Base-by-base conservation (phyloP, 306 rosid species). In the Rubus parviflorus region DNA sequence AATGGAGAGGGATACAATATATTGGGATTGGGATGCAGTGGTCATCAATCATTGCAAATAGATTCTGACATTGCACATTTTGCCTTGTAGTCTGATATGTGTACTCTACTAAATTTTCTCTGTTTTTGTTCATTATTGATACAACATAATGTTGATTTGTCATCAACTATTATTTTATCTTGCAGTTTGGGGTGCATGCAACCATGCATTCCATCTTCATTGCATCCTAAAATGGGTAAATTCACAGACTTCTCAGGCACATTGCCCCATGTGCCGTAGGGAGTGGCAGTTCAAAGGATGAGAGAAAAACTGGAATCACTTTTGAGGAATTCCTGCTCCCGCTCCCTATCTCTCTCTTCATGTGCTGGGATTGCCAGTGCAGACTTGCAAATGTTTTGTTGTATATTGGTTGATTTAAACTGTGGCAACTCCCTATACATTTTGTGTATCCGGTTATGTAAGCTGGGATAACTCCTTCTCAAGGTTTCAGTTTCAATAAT, bases 101-200 rank as follows among this genome's bases (percentile, higher is more conserved):
- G 20, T 53, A 37, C n/a, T 73, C 19, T 25, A 52, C 8, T 16
- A 37, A 19, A 6, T 30, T 30, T 2, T 38, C 2, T 53, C 38
- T 6, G 7, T 17, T 43, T 1, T 11, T 4, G 58, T 19, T 52
- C 43, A 53, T 1, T 20, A 1, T 41, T 54, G 51, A 5, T 54
- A 23, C 16, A 40, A 56, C 25, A 4, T 40, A 22, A 22, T 23
- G 25, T 22, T 52, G 17, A 22, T 57, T 64, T n/a, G n/a, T 5
- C 8, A 23, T 14, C 19, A 2, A 65, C 20, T 11, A 11, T 60
- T 5, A 17, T 38, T 60, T 20, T 22, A 19, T 78, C 48, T 77
- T 81, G 90, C 97, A 94, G 97, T 91, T 83, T 94, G 97, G 98
- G 98, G 97, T 75, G 92, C 81, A 54, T 94, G 97, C 91, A 94